phyloP scores from a whole-genome alignment of 2,329 filamentous ascomycete genomes.

The Juglanconis sp. region DNA sequence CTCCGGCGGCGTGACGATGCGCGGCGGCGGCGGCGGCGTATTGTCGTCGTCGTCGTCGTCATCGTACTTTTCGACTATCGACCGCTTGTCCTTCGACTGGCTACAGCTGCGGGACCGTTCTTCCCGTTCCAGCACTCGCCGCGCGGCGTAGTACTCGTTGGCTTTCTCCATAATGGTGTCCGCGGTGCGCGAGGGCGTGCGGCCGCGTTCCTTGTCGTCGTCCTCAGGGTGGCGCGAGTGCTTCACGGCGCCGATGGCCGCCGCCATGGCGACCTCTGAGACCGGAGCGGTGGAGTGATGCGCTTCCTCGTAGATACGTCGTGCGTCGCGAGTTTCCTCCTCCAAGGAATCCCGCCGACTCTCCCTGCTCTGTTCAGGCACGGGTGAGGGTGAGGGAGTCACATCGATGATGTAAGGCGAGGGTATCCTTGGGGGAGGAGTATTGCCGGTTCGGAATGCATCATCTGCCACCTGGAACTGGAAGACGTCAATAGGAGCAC shows the following conservation, averaged over 20 bases:
- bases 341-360: conserved; percentile 52
- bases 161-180: conserved; percentile 56
- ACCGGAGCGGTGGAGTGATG: conserved; percentile 48
- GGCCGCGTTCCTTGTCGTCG: conserved; percentile 26
- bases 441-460: conserved; percentile 40
- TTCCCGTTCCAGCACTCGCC: conserved; percentile 52
- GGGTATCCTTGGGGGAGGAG: conserved; percentile 4
- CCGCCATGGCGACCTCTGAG: conserved; percentile 43
- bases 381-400: conserved; percentile 14
- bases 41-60: conserved; percentile 33
- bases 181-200: conserved; percentile 25
- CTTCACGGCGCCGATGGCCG: conserved; percentile 42
- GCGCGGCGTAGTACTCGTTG: conserved; percentile 56
- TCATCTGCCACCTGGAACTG: conserved; percentile 54
- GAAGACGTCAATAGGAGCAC: conserved; percentile 51
- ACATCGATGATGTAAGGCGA: conserved; percentile 17
- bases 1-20: conserved; percentile 54
- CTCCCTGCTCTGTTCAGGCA: conserved; percentile 31
- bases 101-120: conserved; percentile 52
- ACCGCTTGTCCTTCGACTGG: conserved; percentile 43
- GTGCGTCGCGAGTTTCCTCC: conserved; percentile 42
- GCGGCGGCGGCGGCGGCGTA: conserved; percentile 24
- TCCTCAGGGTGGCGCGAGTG: conserved; percentile 31
- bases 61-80: conserved; percentile 55
- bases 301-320: conserved; percentile 42